Evolutionary conservation across 257 asterid genomes (phyloP).

Genomic region (Solanum medicagineum): DNA sequence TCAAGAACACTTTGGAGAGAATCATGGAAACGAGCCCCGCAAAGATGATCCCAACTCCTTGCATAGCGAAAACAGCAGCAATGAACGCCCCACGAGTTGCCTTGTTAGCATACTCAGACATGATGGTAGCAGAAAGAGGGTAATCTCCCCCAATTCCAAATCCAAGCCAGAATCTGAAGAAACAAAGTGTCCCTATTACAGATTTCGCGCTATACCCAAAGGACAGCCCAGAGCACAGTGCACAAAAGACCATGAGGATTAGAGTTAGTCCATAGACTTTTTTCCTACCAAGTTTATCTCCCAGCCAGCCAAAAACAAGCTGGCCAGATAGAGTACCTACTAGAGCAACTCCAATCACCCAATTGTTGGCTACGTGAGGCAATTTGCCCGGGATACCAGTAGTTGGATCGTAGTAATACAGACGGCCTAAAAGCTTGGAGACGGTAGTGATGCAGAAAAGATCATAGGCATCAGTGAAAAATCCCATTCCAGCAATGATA

Average conservation of each 20-base stretch:
- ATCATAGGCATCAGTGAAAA: too few species aligned
- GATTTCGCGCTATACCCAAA: slow-evolving; percentile 14
- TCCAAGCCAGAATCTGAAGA: slow-evolving; percentile 18
- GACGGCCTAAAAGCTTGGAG: slow-evolving; percentile 40
- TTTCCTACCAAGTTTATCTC: slow-evolving; percentile 34
- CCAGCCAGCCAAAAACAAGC: slow-evolving; percentile 38
- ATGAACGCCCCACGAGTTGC: slow-evolving; percentile 41
- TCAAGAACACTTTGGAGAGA: slow-evolving; percentile 17
- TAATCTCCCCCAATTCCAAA: neutral
- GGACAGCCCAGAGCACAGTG: slow-evolving; percentile 35
- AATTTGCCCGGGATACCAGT: slow-evolving; percentile 11
- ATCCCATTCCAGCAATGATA: neutral
- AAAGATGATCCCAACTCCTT: slow-evolving; percentile 36
- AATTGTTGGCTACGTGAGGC: slow-evolving; percentile 20
- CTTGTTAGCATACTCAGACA: slow-evolving; percentile 44
- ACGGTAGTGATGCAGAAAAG: neutral
- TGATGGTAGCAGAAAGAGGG: neutral
- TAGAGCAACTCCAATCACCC: slow-evolving; percentile 38
- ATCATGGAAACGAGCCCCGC: slow-evolving; percentile 28
- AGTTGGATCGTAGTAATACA: slow-evolving; percentile 26
- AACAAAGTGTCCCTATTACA: slow-evolving; percentile 40
- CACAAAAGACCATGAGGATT: slow-evolving; percentile 13
- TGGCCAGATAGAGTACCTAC: slow-evolving; percentile 34
- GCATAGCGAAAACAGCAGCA: slow-evolving; percentile 45
- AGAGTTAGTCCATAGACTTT: slow-evolving; percentile 31